These are phyloP conservation scores for Scenedesmus sp. DNA, from an alignment of 163 green algal genomes.

Conservation along the genomic window DNA sequence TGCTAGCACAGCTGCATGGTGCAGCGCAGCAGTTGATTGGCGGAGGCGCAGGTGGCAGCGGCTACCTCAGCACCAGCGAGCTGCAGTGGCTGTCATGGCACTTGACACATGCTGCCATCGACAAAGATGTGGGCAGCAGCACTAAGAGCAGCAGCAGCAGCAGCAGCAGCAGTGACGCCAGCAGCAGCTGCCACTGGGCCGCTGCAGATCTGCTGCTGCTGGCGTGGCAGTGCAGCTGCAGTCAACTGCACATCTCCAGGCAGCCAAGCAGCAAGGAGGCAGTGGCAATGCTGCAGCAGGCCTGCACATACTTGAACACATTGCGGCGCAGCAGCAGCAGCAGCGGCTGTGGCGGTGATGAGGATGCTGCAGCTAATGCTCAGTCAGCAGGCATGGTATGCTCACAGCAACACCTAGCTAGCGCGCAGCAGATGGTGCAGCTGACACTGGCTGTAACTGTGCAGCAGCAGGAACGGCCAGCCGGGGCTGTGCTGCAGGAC, in stretches of 20 bases:
- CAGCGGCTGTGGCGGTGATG: not conserved
- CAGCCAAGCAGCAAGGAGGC: not conserved
- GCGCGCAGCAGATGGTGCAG: constrained; percentile 9
- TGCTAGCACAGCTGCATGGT: not conserved
- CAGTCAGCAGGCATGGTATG: not conserved
- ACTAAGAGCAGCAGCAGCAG: no score
- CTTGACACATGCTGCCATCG: constrained; percentile 6
- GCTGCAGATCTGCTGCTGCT: constrained; percentile 7
- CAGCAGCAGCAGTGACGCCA: not conserved
- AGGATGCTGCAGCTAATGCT: not conserved
- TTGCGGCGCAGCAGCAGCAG: constrained; percentile 12
- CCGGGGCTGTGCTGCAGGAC: not conserved
- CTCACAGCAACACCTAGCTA: not conserved
- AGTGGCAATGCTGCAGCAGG: not conserved
- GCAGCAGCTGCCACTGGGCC: not conserved
- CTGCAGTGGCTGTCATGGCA: constrained; percentile 34
- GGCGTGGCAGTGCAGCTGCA: constrained; percentile 36
- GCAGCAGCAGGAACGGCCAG: not conserved
- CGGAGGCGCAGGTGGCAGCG: not conserved
- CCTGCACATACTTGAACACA: not conserved
- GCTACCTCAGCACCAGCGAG: not conserved
- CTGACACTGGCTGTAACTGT: not conserved
- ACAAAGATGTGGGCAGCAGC: not conserved
- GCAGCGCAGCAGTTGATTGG: not conserved
- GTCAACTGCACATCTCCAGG: not conserved